Conservation (phyloP, 1,139 yeast genomes). For the Candida freyschussii region DNA sequence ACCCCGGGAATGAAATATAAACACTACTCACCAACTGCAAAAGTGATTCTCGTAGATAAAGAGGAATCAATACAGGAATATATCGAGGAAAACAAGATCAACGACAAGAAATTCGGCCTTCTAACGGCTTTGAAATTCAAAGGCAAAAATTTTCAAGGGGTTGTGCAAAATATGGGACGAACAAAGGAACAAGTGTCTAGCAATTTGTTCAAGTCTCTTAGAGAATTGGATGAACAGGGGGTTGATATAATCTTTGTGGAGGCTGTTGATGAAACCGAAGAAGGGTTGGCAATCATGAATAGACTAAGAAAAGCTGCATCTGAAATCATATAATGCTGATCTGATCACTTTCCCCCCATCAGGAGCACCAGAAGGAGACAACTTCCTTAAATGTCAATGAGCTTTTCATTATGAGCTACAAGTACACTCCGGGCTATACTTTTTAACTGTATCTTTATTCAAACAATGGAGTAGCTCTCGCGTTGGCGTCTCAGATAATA, state of each 20-base stretch:
- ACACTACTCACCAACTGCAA: constrained; percentile 90
- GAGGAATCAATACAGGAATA: constrained; percentile 19
- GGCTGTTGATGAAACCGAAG: constrained; percentile 62
- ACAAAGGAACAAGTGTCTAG: constrained; percentile 63
- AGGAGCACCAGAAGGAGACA: too few species aligned
- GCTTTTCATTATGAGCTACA: too few species aligned
- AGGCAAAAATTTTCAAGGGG: constrained; percentile 23
- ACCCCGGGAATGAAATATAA: constrained; percentile 98
- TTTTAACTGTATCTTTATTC: too few species aligned
- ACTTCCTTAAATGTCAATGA: too few species aligned
- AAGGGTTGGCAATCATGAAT: constrained; percentile 94
- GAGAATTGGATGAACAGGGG: constrained; percentile 62
- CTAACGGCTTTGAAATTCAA: constrained; percentile 26
- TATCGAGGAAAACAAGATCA: constrained; percentile 9
- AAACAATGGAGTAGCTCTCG: constrained; percentile 21
- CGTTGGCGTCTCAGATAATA: constrained; percentile 26
- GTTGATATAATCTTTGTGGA: constrained; percentile 67
- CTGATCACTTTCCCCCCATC: too few species aligned
- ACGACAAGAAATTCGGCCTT: constrained; percentile 27
- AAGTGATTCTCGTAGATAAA: constrained; percentile 59
- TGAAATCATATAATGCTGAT: constrained; percentile 32
- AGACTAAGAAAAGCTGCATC: constrained; percentile 82
- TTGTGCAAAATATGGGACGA: constrained; percentile 49
- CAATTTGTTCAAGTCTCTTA: constrained; percentile 62
- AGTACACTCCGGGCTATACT: too few species aligned